Percentiles rank a stretch among this genome's conserved stretches.
phyloP scores from a whole-genome alignment of 768 basidiomycete genomes.

The Dacryopinax spathularia region DNA sequence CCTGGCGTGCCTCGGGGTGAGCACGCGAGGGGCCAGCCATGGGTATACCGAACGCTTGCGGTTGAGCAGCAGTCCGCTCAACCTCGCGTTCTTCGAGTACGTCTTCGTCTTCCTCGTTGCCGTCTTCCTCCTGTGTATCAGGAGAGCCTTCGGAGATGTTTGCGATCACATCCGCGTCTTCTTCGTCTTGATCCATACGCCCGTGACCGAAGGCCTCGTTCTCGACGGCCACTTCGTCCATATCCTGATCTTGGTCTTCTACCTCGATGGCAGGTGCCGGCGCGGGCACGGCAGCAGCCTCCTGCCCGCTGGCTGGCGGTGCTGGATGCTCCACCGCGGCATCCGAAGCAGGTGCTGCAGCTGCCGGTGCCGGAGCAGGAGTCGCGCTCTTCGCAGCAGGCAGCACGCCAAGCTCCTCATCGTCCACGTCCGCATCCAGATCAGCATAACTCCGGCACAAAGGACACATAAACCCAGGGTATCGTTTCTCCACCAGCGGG shows the following conservation, averaged over 20 bases:
- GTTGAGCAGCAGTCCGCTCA: constrained; percentile 5
- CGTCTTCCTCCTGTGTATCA: not conserved
- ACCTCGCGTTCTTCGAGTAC: not conserved
- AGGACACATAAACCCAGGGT: constrained; percentile 88
- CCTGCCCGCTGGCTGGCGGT: constrained; percentile 5
- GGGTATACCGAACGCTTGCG: constrained; percentile 8
- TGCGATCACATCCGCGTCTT: not conserved
- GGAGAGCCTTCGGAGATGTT: not conserved
- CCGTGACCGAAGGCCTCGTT: not conserved
- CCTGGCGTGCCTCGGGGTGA: constrained; percentile 7
- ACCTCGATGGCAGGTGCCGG: not conserved
- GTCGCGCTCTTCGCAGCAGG: constrained; percentile 14
- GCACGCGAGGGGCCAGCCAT: not conserved
- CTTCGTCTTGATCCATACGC: not conserved
- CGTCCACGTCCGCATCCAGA: constrained; percentile 88
- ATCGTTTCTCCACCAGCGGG: constrained; percentile 74
- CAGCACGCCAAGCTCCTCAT: constrained; percentile 31
- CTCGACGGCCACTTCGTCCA: constrained; percentile 1
- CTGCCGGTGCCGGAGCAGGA: constrained; percentile 13
- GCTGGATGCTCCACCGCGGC: not conserved
- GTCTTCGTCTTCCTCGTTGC: not conserved
- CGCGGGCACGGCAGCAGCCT: not conserved
- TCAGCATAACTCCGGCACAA: constrained; percentile 91
- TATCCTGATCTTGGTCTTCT: not conserved
- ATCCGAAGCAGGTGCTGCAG: not conserved